Evolutionary conservation across 2,329 filamentous ascomycete species (phyloP), one percentile per base, ranked within the genome.

Genomic region (Dendrostoma leiphaemia): DNA sequence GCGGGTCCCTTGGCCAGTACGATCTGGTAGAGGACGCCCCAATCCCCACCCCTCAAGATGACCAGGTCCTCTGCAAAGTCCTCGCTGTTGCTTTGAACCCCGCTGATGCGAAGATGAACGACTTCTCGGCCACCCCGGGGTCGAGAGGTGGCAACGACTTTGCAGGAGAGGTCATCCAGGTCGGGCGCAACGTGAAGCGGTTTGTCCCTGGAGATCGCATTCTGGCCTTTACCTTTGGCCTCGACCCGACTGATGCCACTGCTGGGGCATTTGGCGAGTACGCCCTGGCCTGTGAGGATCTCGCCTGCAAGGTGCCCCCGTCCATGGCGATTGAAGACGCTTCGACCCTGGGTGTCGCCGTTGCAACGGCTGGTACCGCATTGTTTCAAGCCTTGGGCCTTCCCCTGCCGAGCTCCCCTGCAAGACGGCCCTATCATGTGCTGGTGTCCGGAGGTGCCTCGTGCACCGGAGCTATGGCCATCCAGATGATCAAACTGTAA

Each of bases 71-170:
- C 2, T 44, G 38, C 38, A 34, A 29, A 21, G 40, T 45, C 5
- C 19, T 8, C 8, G 62, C 65, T 2, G 63, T 69, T 0, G 66
- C 61, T 10, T 48, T 71, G 19, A 71, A 69, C 54, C 67, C 66
- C 2, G 59, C 51, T 23, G 68, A 71, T 51, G 57, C 54, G 21
- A 70, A 69, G 44, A 63, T 65, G 56, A 37, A 61, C 26, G 66
- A 63, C 24, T 58, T 60, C 21, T 54, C 51, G 8, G 50, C 60
- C 0, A 56, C 54, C 3, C 56, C 53, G 4, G 64, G 62, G 9
- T 59, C 62, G 12, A 59, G 65, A 3, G 51, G 47, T 21, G 67
- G 67, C 12, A 59, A 49, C 40, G 66, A 69, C 46, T 69, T 64
- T 51, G 62, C 64, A 3, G 65, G 67, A 13, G 58, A 45, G 7